Percentiles rank a stretch among this genome's conserved stretches.
Conservation (phyloP, 2,329 filamentous ascomycete species). For the Coleophoma eucalyptorum region DNA sequence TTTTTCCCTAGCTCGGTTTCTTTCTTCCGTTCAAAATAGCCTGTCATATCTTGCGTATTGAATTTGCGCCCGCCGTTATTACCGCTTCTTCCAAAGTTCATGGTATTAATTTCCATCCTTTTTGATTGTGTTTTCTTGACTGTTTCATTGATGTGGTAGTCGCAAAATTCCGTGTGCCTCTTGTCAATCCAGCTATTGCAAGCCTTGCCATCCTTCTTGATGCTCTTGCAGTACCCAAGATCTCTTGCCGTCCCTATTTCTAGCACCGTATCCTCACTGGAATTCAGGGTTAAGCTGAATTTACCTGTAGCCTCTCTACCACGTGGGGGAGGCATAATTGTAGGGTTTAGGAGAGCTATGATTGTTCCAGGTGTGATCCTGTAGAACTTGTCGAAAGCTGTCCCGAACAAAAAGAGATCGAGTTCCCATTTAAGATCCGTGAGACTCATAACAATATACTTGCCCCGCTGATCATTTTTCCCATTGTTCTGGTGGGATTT, state of each 20-base stretch:
- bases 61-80: constrained; percentile 26
- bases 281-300: constrained; percentile 83
- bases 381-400: constrained; percentile 90
- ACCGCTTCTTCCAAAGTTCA: constrained; percentile 40
- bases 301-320: constrained; percentile 72
- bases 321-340: constrained; percentile 80
- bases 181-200: constrained; percentile 86
- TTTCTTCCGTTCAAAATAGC: constrained; percentile 18
- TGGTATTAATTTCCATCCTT: constrained; percentile 77
- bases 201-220: constrained; percentile 77
- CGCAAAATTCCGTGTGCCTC: constrained; percentile 85
- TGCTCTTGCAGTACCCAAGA: constrained; percentile 80
- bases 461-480: constrained; percentile 54
- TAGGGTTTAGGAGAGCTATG: constrained; percentile 87
- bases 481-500: constrained; percentile 48
- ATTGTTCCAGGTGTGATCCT: constrained; percentile 90
- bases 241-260: constrained; percentile 85
- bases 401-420: constrained; percentile 88
- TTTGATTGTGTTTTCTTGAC: constrained; percentile 64
- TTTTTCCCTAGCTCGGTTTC: constrained; percentile 26
- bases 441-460: constrained; percentile 89
- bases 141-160: constrained; percentile 84
- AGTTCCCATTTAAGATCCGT: constrained; percentile 88
- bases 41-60: constrained; percentile 16
- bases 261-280: constrained; percentile 82